phyloP scores from a whole-genome alignment of 2,329 filamentous ascomycete genomes.

The Penicillium crustosum region DNA sequence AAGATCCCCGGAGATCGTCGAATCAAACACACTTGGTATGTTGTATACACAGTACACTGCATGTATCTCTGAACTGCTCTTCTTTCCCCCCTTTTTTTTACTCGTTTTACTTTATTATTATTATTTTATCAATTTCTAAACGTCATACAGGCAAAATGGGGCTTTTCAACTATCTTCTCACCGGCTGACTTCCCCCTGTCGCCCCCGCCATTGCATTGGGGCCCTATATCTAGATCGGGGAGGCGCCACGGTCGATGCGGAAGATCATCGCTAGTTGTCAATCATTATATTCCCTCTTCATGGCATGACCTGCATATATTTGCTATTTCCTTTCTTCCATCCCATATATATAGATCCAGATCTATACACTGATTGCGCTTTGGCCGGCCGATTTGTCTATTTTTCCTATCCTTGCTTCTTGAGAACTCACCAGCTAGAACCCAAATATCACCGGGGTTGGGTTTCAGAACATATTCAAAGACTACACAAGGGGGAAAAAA shows the following conservation, averaged over 20 bases:
- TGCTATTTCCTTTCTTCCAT: conserved; percentile 9
- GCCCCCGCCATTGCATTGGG: conserved; percentile 23
- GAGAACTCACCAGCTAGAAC: conserved; percentile 8
- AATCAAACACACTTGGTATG: neutral
- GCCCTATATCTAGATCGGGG: conserved; percentile 19
- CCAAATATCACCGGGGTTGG: conserved; percentile 5
- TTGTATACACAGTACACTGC: conserved; percentile 1
- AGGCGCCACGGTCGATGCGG: conserved; percentile 13
- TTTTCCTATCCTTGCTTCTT: conserved; percentile 9
- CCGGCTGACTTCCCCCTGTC: conserved; percentile 11
- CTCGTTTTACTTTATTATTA: neutral
- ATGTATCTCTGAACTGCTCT: conserved; percentile 18
- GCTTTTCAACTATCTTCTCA: conserved; percentile 5
- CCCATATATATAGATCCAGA: conserved; percentile 13
- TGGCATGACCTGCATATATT: conserved; percentile 16
- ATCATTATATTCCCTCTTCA: conserved; percentile 15
- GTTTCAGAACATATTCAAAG: neutral
- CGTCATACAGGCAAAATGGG: conserved; percentile 9
- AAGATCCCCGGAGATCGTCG: conserved; percentile 20
- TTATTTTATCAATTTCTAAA: conserved; percentile 5
- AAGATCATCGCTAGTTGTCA: conserved; percentile 29
- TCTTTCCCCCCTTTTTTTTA: neutral
- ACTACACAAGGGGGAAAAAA: neutral
- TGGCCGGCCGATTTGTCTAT: conserved; percentile 15
- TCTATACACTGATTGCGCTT: conserved; percentile 13